These are phyloP conservation scores for Neophaeococcomyces mojaviensis DNA, from an alignment of 2,329 filamentous ascomycete species.

Conservation along the genomic window DNA sequence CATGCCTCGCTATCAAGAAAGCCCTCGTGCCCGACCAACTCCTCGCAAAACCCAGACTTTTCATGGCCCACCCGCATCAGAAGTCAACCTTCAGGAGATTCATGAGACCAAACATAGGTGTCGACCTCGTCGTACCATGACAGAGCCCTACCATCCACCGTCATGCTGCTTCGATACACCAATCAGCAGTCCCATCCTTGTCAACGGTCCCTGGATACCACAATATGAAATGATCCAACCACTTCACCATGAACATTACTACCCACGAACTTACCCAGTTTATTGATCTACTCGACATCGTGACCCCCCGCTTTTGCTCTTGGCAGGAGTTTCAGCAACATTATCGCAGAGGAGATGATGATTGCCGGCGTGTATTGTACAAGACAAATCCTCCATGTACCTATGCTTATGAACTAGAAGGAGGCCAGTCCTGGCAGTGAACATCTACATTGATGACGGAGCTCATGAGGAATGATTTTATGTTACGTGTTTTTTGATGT, in stretches of 20 bases:
- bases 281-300: not conserved
- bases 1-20: conserved; percentile 6
- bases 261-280: conserved; percentile 6
- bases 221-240: conserved; percentile 5
- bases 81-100: not conserved
- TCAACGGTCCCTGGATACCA: not conserved
- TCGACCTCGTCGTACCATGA: not conserved
- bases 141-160: conserved; percentile 1
- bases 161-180: conserved; percentile 1
- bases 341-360: not conserved
- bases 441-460: too few relatives aligned
- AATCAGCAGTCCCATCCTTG: not conserved
- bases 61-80: not conserved
- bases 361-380: conserved; percentile 1
- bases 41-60: not conserved
- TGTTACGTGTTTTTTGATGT: not conserved
- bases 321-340: too few relatives aligned
- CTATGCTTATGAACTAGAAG: not conserved
- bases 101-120: not conserved
- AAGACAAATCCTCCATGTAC: conserved; percentile 3
- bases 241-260: conserved; percentile 7
- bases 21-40: not conserved
- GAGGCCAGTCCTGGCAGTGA: too few relatives aligned
- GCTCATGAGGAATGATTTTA: conserved; percentile 4
- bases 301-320: too few relatives aligned